Percentiles rank a stretch among this genome's conserved stretches.
Conservation (phyloP, 495 filamentous ascomycete species). For the Amniculicola lignicola region DNA sequence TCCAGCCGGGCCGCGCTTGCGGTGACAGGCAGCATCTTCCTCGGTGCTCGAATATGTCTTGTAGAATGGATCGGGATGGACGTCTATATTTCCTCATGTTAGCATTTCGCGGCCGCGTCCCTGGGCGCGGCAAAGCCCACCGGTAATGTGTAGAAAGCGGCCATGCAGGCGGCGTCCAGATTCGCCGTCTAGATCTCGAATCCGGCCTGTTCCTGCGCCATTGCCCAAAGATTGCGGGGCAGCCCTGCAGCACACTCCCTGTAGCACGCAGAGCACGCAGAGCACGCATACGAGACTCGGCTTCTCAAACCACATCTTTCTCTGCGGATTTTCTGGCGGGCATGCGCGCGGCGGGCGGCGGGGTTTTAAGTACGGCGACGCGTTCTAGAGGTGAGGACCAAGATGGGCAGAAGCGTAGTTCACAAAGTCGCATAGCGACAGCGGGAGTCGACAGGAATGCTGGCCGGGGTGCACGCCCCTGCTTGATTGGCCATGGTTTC, state of each 20-base stretch:
- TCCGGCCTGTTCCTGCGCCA: slow-evolving; percentile 16
- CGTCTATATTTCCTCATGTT: slow-evolving; percentile 52
- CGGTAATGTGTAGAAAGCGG: slow-evolving; percentile 91
- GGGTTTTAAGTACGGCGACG: too few relatives aligned
- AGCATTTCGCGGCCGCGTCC: not conserved
- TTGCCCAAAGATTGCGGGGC: slow-evolving; percentile 27
- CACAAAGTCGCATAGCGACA: too few relatives aligned
- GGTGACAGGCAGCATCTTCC: slow-evolving; percentile 71
- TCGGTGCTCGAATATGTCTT: slow-evolving; percentile 67
- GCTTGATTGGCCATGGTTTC: too few relatives aligned
- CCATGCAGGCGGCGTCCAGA: slow-evolving; percentile 57
- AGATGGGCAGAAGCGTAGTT: too few relatives aligned
- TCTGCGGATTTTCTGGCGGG: too few relatives aligned
- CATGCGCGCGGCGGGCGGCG: too few relatives aligned
- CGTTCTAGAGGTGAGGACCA: too few relatives aligned
- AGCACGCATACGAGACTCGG: slow-evolving; percentile 15
- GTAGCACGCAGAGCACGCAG: not conserved
- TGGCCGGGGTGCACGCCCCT: too few relatives aligned
- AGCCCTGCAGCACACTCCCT: slow-evolving; percentile 12
- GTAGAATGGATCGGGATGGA: slow-evolving; percentile 88
- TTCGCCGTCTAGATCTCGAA: not conserved
- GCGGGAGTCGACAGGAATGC: too few relatives aligned
- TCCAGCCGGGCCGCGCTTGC: slow-evolving; percentile 71
- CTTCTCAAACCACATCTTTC: too few relatives aligned
- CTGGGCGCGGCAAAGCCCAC: slow-evolving; percentile 49